These are phyloP conservation scores for Xylona heveae DNA, from an alignment of 495 filamentous ascomycete species.

Conservation along the genomic window DNA sequence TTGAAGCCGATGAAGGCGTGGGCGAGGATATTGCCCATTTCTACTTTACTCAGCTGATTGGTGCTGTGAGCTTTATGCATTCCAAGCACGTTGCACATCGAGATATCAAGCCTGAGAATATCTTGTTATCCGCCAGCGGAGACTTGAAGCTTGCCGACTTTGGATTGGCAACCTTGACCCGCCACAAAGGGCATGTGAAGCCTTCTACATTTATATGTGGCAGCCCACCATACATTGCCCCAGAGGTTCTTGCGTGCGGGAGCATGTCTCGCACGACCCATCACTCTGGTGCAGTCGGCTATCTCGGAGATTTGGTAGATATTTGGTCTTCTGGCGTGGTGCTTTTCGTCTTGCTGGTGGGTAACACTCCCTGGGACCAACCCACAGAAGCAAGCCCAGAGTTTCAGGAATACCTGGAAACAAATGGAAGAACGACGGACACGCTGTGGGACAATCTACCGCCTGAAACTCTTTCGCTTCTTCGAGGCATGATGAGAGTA, in stretches of 20 bases:
- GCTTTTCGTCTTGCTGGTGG: conserved; percentile 81
- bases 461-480: conserved; percentile 53
- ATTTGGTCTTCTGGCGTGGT: conserved; percentile 97
- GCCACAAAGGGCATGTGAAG: conserved; percentile 63
- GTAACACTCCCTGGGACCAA: conserved; percentile 96
- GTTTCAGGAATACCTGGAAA: conserved; percentile 23
- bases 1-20: conserved; percentile 88
- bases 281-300: conserved; percentile 30
- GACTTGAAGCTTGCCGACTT: conserved; percentile 95
- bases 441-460: conserved; percentile 73
- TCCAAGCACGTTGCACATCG: conserved; percentile 75
- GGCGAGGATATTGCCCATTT: conserved; percentile 84
- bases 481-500: conserved; percentile 84
- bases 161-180: conserved; percentile 82
- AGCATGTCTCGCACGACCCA: conserved; percentile 6
- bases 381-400: conserved; percentile 36
- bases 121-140: conserved; percentile 59
- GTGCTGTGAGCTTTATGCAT: conserved; percentile 86
- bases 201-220: conserved; percentile 76
- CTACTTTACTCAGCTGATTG: conserved; percentile 84
- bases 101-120: conserved; percentile 84
- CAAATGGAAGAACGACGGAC: conserved; percentile 59
- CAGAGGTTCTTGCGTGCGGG: conserved; percentile 53
- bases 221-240: conserved; percentile 91
- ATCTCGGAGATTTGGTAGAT: conserved; percentile 66